Conservation (phyloP, 257 asterid species). For the Sherardia arvensis region DNA sequence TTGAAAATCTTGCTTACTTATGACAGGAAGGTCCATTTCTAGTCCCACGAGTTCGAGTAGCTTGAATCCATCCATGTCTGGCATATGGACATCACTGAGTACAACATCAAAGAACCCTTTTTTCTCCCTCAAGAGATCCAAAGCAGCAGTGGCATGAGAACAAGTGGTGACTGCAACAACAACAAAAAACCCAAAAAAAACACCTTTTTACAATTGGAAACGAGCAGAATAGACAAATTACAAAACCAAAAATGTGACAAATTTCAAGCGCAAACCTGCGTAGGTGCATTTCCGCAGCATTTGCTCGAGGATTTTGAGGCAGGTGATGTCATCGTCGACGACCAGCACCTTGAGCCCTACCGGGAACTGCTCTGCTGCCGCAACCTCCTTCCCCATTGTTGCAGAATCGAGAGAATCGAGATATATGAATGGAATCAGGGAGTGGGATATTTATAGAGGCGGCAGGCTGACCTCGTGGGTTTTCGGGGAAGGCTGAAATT, state of each 20-base stretch:
- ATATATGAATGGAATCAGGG: background rate
- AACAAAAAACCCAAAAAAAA: constrained; percentile 10
- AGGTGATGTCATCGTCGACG: constrained; percentile 63
- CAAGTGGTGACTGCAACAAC: constrained; percentile 66
- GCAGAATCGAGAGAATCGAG: background rate
- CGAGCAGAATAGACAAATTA: background rate
- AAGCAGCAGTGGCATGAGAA: constrained; percentile 62
- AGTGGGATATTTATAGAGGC: background rate
- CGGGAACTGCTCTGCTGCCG: constrained; percentile 71
- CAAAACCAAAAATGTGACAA: background rate
- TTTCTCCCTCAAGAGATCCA: constrained; percentile 61
- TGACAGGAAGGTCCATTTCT: constrained; percentile 95
- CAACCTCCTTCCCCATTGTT: constrained; percentile 3
- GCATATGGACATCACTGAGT: constrained; percentile 94
- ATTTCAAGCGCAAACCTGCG: constrained; percentile 29
- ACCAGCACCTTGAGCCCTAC: constrained; percentile 67
- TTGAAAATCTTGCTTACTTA: constrained; percentile 48
- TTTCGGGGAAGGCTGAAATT: constrained; percentile 9
- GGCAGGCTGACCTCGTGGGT: too few relatives aligned
- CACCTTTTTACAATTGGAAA: background rate
- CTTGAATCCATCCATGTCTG: constrained; percentile 93
- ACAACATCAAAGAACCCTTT: constrained; percentile 69
- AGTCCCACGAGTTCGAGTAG: constrained; percentile 87
- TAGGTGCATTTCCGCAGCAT: constrained; percentile 78
- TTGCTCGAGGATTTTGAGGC: constrained; percentile 56